phyloP scores from a whole-genome alignment of 2,329 filamentous ascomycete genomes.

The Cladosporium oxysporum region DNA sequence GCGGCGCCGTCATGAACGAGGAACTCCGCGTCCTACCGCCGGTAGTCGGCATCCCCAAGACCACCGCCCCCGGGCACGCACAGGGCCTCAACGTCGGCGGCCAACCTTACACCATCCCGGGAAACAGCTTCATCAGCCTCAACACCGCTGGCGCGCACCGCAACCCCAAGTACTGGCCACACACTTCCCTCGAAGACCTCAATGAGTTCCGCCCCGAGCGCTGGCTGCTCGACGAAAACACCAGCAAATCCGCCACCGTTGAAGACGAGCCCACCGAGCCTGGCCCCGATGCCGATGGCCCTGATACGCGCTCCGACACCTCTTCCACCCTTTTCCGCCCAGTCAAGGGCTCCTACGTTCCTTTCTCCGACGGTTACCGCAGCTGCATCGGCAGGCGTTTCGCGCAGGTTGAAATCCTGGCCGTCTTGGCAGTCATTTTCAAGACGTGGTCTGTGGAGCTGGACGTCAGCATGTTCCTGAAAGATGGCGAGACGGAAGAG shows the following conservation, averaged over 20 bases:
- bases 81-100: slow-evolving; percentile 64
- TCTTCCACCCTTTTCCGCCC: slow-evolving; percentile 63
- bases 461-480: slow-evolving; percentile 56
- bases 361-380: slow-evolving; percentile 58
- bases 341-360: slow-evolving; percentile 54
- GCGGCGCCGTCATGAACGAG: slow-evolving; percentile 77
- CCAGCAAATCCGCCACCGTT: slow-evolving; percentile 26
- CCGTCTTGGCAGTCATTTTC: slow-evolving; percentile 55
- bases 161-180: slow-evolving; percentile 74
- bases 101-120: slow-evolving; percentile 59
- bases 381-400: slow-evolving; percentile 59
- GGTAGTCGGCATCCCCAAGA: slow-evolving; percentile 72
- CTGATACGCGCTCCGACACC: slow-evolving; percentile 59
- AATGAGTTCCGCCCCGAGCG: slow-evolving; percentile 71
- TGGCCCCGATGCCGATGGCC: slow-evolving; percentile 53
- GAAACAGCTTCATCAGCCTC: slow-evolving; percentile 58
- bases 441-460: slow-evolving; percentile 67
- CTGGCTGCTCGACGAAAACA: slow-evolving; percentile 57
- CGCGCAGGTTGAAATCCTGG: slow-evolving; percentile 59
- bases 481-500: slow-evolving; percentile 45
- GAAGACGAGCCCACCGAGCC: slow-evolving; percentile 41
- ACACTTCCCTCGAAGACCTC: slow-evolving; percentile 55
- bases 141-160: slow-evolving; percentile 60
- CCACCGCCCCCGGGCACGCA: slow-evolving; percentile 43
- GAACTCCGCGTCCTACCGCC: slow-evolving; percentile 72